Conservation (phyloP, 495 filamentous ascomycete genomes). For the Echria macrotheca region DNA sequence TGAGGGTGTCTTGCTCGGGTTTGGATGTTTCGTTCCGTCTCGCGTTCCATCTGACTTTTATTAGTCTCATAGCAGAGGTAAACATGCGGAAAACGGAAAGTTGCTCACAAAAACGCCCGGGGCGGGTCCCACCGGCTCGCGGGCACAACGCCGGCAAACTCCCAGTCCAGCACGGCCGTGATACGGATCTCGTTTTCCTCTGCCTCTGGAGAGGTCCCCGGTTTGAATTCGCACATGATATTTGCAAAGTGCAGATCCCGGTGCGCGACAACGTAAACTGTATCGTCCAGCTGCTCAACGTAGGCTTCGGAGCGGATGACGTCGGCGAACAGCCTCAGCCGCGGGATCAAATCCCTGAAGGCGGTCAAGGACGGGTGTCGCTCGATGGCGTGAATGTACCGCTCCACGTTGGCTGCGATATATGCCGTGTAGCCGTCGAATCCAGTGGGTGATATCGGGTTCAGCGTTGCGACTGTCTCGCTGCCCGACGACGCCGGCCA, state of each 20-base stretch:
- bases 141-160: constrained; percentile 33
- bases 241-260: constrained; percentile 38
- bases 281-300: neutral
- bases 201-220: neutral
- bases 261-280: constrained; percentile 27
- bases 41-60: constrained; percentile 19
- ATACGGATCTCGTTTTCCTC: constrained; percentile 14
- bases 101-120: constrained; percentile 27
- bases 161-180: constrained; percentile 37
- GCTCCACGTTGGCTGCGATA: constrained; percentile 14
- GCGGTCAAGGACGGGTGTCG: constrained; percentile 19
- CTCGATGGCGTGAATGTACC: constrained; percentile 22
- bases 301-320: neutral
- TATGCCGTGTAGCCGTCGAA: constrained; percentile 19
- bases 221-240: constrained; percentile 26
- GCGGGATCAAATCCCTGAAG: constrained; percentile 21
- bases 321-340: constrained; percentile 17
- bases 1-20: too few species aligned
- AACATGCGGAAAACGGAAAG: too few species aligned
- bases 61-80: constrained; percentile 26
- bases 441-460: constrained; percentile 9
- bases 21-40: constrained; percentile 19
- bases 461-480: constrained; percentile 22
- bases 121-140: constrained; percentile 26
- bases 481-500: constrained; percentile 15